Evolutionary conservation across 768 basidiomycete genomes (phyloP).

Genomic region (Suillus decipiens): DNA sequence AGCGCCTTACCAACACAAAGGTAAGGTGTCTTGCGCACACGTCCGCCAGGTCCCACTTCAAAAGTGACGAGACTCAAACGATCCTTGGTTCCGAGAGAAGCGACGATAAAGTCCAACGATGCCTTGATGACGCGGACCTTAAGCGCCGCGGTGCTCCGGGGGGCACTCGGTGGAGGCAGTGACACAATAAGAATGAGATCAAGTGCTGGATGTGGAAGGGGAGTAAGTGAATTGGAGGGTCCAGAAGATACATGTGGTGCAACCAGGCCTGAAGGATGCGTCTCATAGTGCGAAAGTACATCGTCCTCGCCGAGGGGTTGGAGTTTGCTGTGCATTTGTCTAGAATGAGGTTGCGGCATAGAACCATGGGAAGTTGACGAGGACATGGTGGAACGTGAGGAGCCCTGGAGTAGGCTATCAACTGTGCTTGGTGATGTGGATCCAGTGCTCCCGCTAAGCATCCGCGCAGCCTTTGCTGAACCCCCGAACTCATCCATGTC

Average conservation of each 20-base stretch:
- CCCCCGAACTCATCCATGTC: constrained; percentile 80
- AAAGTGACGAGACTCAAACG: constrained; percentile 91
- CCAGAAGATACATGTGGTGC: constrained; percentile 73
- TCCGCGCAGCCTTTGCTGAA: constrained; percentile 72
- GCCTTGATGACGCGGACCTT: constrained; percentile 89
- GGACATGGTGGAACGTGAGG: constrained; percentile 68
- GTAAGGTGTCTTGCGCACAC: constrained; percentile 93
- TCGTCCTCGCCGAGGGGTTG: constrained; percentile 74
- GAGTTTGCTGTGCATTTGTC: constrained; percentile 46
- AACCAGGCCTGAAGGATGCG: constrained; percentile 50
- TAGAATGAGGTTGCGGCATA: constrained; percentile 39
- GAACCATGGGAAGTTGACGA: constrained; percentile 76
- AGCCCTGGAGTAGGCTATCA: constrained; percentile 67
- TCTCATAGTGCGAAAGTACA: constrained; percentile 59
- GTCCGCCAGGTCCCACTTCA: constrained; percentile 81
- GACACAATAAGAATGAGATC: constrained; percentile 94
- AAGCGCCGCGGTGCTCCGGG: constrained; percentile 78
- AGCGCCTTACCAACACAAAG: constrained; percentile 67
- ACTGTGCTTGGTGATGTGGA: constrained; percentile 59
- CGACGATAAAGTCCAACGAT: constrained; percentile 84
- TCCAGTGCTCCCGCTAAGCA: constrained; percentile 75
- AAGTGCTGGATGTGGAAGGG: constrained; percentile 82
- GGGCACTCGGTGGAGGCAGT: constrained; percentile 70
- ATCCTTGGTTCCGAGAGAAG: constrained; percentile 74
- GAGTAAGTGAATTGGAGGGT: constrained; percentile 77